phyloP scores from a whole-genome alignment of 805 yeast species.

The Candida easanensis region DNA sequence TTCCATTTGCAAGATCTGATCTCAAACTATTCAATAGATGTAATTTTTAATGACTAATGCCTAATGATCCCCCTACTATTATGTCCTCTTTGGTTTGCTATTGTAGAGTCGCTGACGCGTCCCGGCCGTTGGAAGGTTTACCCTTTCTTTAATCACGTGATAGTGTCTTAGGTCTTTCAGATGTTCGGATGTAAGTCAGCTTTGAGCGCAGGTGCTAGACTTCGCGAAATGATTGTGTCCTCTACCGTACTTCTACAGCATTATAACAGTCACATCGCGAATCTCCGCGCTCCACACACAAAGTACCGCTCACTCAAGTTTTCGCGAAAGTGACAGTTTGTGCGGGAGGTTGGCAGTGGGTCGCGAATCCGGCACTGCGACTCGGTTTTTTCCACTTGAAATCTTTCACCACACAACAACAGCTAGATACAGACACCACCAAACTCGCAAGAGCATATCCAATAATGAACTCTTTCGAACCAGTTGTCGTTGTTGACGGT shows the following conservation, averaged over 20 bases:
- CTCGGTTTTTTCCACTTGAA: constrained; percentile 16
- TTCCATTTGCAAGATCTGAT: not conserved
- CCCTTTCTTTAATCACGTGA: not conserved
- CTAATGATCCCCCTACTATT: no score
- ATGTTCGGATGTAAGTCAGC: not conserved
- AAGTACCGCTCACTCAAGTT: no score
- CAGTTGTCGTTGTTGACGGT: constrained; percentile 98
- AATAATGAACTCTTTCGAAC: constrained; percentile 70
- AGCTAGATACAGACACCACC: not conserved
- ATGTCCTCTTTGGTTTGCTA: no score
- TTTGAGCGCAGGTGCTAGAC: no score
- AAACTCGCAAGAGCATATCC: constrained; percentile 13
- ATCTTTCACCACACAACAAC: constrained; percentile 14
- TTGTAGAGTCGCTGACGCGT: no score
- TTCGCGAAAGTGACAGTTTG: not conserved
- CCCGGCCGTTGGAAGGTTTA: not conserved
- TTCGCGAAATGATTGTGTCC: no score
- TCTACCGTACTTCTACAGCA: not conserved
- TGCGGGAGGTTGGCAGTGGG: not conserved
- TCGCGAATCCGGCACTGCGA: constrained; percentile 6
- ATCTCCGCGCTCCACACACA: not conserved
- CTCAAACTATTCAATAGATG: not conserved
- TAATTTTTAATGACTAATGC: not conserved
- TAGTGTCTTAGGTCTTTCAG: not conserved
- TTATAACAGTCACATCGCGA: not conserved